A percentile compares a stretch with the other conserved stretches of the same genome.
These are phyloP conservation scores for Lodderomyces beijingensis DNA, from an alignment of 1,139 yeast genomes.

Conservation along the genomic window DNA sequence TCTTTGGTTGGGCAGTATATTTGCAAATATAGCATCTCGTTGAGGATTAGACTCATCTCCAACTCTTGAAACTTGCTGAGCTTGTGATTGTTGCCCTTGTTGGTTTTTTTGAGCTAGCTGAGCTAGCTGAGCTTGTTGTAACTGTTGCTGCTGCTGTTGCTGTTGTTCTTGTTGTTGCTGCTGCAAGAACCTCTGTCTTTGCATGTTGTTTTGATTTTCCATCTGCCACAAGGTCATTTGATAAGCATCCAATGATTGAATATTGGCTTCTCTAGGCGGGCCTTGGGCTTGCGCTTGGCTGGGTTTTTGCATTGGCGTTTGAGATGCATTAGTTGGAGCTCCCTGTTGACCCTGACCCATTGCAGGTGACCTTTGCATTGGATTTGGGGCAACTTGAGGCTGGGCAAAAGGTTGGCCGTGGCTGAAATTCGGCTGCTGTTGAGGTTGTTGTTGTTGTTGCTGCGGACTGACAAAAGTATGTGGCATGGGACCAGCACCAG, in stretches of 20 bases:
- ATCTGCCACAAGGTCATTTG: slow-evolving; percentile 23
- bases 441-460: too few relatives aligned
- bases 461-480: slow-evolving; percentile 2
- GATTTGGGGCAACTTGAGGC: slow-evolving; percentile 2
- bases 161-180: slow-evolving; percentile 19
- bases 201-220: slow-evolving; percentile 26
- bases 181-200: slow-evolving; percentile 22
- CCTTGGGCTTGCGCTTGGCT: slow-evolving; percentile 6
- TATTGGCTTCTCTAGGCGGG: slow-evolving; percentile 12
- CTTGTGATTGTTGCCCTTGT: slow-evolving; percentile 4
- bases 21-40: neutral
- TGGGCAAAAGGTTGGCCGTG: too few relatives aligned
- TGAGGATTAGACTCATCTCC: neutral
- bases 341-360: too few relatives aligned
- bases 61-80: too few relatives aligned
- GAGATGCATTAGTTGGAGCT: too few relatives aligned
- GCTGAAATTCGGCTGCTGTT: too few relatives aligned
- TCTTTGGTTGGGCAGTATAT: slow-evolving; percentile 5
- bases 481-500: neutral
- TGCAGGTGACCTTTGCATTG: too few relatives aligned
- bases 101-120: neutral
- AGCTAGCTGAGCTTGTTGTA: neutral
- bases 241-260: slow-evolving; percentile 21
- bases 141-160: slow-evolving; percentile 8
- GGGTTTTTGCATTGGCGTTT: too few relatives aligned